Evolutionary conservation across 2,329 filamentous ascomycete species (phyloP).

Genomic region (Colletotrichum cereale): DNA sequence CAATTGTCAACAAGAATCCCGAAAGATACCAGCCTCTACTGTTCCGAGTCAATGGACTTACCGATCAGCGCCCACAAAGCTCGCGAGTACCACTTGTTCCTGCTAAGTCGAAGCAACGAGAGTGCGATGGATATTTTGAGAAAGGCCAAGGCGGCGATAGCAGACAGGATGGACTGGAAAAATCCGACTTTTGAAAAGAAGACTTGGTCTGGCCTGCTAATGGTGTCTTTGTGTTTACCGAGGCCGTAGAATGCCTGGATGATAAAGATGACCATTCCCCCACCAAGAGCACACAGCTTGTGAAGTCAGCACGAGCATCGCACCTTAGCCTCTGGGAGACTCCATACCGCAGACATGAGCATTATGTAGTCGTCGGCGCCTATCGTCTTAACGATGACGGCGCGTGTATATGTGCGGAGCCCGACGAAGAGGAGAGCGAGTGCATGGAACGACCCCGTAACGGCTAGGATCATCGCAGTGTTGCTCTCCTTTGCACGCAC

Average conservation of each 20-base stretch:
- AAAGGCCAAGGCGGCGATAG: constrained; percentile 44
- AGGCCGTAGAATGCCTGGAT: constrained; percentile 59
- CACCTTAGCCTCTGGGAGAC: not conserved
- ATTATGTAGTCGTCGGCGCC: constrained; percentile 49
- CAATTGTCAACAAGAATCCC: not conserved
- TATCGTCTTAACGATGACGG: constrained; percentile 43
- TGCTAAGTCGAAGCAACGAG: constrained; percentile 43
- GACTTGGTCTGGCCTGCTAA: constrained; percentile 49
- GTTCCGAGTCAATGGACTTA: not conserved
- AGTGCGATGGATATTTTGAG: constrained; percentile 45
- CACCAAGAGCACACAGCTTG: constrained; percentile 46
- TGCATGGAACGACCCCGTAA: constrained; percentile 43
- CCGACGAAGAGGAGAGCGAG: constrained; percentile 42
- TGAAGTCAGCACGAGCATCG: constrained; percentile 5
- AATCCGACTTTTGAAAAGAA: constrained; percentile 57
- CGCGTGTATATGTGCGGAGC: constrained; percentile 41
- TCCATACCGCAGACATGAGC: constrained; percentile 45
- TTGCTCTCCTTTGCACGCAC: constrained; percentile 46
- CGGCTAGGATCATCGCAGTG: constrained; percentile 43
- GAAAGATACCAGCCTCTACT: not conserved
- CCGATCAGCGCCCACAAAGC: constrained; percentile 44
- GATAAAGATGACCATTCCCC: constrained; percentile 52
- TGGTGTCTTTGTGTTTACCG: constrained; percentile 57
- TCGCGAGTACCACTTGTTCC: constrained; percentile 45
- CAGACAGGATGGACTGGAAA: constrained; percentile 60